phyloP scores from a whole-genome alignment of 169 alveolate species.

The Cryptosporidium sp. region DNA sequence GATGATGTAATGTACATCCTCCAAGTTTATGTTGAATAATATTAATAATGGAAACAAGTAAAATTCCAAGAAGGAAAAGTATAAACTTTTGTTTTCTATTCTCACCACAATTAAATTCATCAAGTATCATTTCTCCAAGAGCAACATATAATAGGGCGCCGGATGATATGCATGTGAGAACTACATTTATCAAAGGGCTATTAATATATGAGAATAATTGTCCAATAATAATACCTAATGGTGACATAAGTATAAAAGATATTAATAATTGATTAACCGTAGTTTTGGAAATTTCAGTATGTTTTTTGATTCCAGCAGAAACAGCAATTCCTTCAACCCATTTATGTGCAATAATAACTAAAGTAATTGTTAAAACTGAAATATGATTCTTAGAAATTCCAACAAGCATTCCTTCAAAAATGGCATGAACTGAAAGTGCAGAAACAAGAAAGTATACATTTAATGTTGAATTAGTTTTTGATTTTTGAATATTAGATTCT shows the following conservation, averaged over 20 bases:
- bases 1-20: constrained; percentile 41
- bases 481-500: neutral
- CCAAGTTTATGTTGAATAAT: constrained; percentile 58
- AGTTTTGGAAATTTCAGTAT: constrained; percentile 51
- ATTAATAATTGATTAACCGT: constrained; percentile 22
- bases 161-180: constrained; percentile 55
- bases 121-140: constrained; percentile 70
- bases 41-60: constrained; percentile 33
- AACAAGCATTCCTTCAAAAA: constrained; percentile 71
- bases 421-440: constrained; percentile 64
- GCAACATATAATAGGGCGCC: constrained; percentile 72
- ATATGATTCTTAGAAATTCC: constrained; percentile 44
- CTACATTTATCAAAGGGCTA: constrained; percentile 41
- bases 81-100: constrained; percentile 68
- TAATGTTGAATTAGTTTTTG: constrained; percentile 5
- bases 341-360: constrained; percentile 63
- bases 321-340: constrained; percentile 76
- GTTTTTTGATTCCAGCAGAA: constrained; percentile 68
- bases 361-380: constrained; percentile 44
- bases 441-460: constrained; percentile 67
- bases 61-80: constrained; percentile 39
- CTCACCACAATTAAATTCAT: constrained; percentile 73
- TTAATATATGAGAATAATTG: constrained; percentile 51
- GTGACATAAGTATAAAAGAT: constrained; percentile 67
- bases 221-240: constrained; percentile 61